Evolutionary conservation across 1,139 yeast genomes (phyloP).

Genomic region (Suhomyces wounanorum): DNA sequence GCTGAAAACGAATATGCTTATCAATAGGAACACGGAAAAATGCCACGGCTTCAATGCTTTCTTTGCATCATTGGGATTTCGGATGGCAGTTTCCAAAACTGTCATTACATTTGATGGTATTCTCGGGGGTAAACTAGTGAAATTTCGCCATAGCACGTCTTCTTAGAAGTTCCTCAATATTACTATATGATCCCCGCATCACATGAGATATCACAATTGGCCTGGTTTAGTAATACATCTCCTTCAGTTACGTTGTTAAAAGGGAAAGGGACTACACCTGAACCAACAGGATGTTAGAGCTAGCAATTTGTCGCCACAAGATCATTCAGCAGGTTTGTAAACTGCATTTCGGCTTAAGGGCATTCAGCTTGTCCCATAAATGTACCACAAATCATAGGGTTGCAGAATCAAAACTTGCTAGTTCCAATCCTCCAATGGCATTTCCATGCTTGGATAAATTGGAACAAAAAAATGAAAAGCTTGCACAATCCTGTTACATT

Average conservation of each 20-base stretch:
- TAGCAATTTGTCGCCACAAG: background rate
- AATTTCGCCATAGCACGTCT: too few relatives aligned
- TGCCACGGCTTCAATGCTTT: background rate
- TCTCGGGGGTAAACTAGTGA: background rate
- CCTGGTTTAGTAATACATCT: background rate
- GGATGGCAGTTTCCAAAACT: background rate
- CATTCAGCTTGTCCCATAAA: background rate
- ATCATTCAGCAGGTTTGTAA: background rate
- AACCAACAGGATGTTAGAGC: background rate
- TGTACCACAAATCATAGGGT: background rate
- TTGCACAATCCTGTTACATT: conserved; percentile 28
- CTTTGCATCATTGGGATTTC: background rate
- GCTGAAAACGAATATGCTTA: conserved; percentile 2
- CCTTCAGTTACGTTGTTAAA: background rate
- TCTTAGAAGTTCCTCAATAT: too few relatives aligned
- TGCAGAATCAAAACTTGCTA: conserved; percentile 10
- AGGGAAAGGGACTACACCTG: background rate
- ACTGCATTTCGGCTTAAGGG: background rate
- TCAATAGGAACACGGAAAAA: background rate
- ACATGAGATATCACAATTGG: conserved; percentile 12
- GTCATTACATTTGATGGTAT: background rate
- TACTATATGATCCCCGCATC: conserved; percentile 1
- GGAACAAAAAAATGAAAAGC: conserved; percentile 57
- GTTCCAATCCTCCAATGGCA: conserved; percentile 63
- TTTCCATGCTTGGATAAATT: conserved; percentile 86